These are phyloP conservation scores for Maudiozyma barnettii DNA, from an alignment of 805 yeast genomes.

Conservation along the genomic window DNA sequence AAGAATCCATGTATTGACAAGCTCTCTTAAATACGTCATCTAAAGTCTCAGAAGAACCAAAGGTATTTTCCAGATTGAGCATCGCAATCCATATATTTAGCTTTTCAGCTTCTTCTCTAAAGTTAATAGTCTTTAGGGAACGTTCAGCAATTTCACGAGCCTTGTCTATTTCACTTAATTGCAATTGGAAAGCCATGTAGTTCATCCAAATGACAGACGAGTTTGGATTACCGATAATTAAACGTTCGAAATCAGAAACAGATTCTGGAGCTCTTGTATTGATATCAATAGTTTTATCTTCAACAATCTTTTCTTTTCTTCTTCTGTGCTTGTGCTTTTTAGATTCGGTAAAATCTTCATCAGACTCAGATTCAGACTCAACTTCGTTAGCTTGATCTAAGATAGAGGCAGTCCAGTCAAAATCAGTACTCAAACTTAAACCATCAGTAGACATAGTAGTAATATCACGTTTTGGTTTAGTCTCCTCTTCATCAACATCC, in stretches of 20 bases:
- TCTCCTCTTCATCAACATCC: slow-evolving; percentile 25
- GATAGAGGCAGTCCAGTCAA: slow-evolving; percentile 92
- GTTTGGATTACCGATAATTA: slow-evolving; percentile 85
- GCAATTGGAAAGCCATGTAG: slow-evolving; percentile 95
- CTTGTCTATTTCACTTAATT: slow-evolving; percentile 85
- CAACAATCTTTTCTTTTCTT: slow-evolving; percentile 37
- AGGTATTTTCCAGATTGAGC: slow-evolving; percentile 85
- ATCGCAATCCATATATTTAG: slow-evolving; percentile 93
- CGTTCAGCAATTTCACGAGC: slow-evolving; percentile 90
- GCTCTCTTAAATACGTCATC: slow-evolving; percentile 77
- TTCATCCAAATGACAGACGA: slow-evolving; percentile 95
- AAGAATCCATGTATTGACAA: slow-evolving; percentile 85
- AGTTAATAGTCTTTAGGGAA: slow-evolving; percentile 81
- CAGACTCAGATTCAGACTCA: slow-evolving; percentile 47
- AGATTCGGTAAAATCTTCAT: slow-evolving; percentile 39
- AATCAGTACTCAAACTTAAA: slow-evolving; percentile 66
- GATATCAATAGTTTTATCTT: slow-evolving; percentile 79
- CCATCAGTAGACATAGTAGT: slow-evolving; percentile 36
- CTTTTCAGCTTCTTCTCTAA: slow-evolving; percentile 88
- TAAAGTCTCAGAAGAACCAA: slow-evolving; percentile 77
- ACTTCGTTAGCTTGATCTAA: slow-evolving; percentile 67
- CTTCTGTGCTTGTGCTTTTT: slow-evolving; percentile 40
- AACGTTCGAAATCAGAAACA: slow-evolving; percentile 81
- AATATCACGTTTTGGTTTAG: slow-evolving; percentile 2
- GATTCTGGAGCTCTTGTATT: slow-evolving; percentile 86